Evolutionary conservation across 2,329 filamentous ascomycete genomes (phyloP).

Genomic region (Scedosporium aurantiacum): DNA sequence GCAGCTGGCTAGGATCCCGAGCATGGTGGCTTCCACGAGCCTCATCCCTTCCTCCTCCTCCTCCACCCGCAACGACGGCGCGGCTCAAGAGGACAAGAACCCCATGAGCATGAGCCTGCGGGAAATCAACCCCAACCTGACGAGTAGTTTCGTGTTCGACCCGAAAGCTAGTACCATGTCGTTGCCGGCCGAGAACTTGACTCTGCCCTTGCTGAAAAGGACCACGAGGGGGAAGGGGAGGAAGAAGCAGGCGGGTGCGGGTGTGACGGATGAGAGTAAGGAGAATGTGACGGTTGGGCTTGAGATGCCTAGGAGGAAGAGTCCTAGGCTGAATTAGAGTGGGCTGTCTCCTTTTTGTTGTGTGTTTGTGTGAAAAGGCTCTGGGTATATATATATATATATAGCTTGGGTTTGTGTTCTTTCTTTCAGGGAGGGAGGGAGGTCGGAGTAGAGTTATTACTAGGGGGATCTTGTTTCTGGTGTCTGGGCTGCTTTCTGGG

Average conservation of each 20-base stretch:
- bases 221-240: conserved; percentile 23
- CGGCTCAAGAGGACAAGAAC: conserved; percentile 9
- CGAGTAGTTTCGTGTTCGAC: conserved; percentile 31
- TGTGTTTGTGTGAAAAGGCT: background rate
- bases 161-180: conserved; percentile 30
- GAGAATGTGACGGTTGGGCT: conserved; percentile 34
- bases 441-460: background rate
- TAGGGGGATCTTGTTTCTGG: background rate
- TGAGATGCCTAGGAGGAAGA: conserved; percentile 39
- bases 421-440: background rate
- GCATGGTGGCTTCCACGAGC: background rate
- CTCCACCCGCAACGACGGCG: conserved; percentile 11
- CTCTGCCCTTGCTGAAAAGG: conserved; percentile 33
- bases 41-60: background rate
- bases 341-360: background rate
- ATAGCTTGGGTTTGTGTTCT: background rate
- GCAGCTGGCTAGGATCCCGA: background rate
- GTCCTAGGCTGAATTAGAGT: conserved; percentile 29
- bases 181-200: conserved; percentile 28
- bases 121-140: conserved; percentile 43
- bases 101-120: conserved; percentile 36
- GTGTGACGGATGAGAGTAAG: conserved; percentile 29
- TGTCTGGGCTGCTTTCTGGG: background rate
- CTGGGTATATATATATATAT: no score
- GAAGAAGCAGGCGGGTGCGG: conserved; percentile 22